These are phyloP conservation scores for Fusarium papillatum DNA, from an alignment of 2,329 filamentous ascomycete genomes.

Conservation along the genomic window DNA sequence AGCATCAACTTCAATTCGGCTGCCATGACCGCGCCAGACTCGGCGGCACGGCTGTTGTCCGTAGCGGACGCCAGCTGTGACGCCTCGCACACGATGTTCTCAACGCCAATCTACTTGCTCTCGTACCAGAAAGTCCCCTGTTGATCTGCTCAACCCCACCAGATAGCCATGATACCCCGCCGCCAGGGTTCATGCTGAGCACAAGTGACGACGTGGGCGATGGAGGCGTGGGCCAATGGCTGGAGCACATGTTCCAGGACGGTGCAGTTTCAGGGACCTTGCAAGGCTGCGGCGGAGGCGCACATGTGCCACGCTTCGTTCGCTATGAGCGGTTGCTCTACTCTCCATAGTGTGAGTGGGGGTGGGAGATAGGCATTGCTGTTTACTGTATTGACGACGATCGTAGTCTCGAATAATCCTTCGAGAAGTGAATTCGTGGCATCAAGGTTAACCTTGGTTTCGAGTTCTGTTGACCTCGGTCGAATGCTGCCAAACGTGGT, in stretches of 20 bases:
- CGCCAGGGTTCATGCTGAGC: conserved; percentile 27
- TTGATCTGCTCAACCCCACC: conserved; percentile 42
- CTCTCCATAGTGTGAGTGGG: conserved; percentile 37
- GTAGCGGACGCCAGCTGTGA: conserved; percentile 23
- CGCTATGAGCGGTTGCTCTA: conserved; percentile 37
- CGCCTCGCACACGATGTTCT: conserved; percentile 29
- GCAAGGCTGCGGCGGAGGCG: conserved; percentile 36
- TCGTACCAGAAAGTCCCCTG: conserved; percentile 21
- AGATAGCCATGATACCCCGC: conserved; percentile 42
- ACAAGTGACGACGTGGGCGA: conserved; percentile 18
- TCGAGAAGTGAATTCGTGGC: background rate
- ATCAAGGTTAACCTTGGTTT: background rate
- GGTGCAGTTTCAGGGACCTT: conserved; percentile 42
- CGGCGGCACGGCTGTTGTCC: conserved; percentile 18
- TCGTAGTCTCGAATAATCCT: conserved; percentile 19
- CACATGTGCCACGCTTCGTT: conserved; percentile 45
- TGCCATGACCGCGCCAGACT: conserved; percentile 20
- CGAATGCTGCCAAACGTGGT: background rate
- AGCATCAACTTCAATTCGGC: conserved; percentile 9
- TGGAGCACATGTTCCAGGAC: conserved; percentile 55
- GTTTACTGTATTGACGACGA: conserved; percentile 26
- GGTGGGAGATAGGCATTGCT: conserved; percentile 14
- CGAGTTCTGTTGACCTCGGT: background rate
- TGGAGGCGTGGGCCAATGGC: conserved; percentile 54
- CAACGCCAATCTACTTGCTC: conserved; percentile 34